Conservation (phyloP, 164 flowering plant species). For the Chimonanthus praecox region DNA sequence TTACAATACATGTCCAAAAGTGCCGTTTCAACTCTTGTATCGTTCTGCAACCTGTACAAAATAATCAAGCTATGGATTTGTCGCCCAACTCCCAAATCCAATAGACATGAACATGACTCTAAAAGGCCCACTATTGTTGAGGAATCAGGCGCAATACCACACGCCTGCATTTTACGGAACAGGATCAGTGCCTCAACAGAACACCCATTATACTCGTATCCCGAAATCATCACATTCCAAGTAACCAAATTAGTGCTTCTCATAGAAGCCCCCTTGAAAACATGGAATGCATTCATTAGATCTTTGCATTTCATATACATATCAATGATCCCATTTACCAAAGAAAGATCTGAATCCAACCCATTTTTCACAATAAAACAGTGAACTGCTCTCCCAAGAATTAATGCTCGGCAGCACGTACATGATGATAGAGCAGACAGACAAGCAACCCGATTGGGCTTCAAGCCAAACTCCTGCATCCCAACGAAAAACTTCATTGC, state of each 20-base stretch:
- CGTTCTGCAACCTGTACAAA: conserved; percentile 16
- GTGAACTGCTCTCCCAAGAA: conserved; percentile 37
- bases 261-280: conserved; percentile 15
- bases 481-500: conserved; percentile 23
- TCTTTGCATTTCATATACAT: conserved; percentile 48
- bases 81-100: conserved; percentile 25
- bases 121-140: conserved; percentile 33
- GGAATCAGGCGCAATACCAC: conserved; percentile 30
- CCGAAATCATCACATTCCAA: conserved; percentile 47
- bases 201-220: conserved; percentile 32
- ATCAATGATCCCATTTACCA: conserved; percentile 30
- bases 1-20: conserved; percentile 45
- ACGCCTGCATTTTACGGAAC: conserved; percentile 26
- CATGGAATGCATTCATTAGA: conserved; percentile 18
- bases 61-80: conserved; percentile 23
- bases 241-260: conserved; percentile 24
- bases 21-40: conserved; percentile 24
- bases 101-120: conserved; percentile 28
- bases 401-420: conserved; percentile 20
- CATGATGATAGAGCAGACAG: conserved; percentile 33
- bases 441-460: conserved; percentile 28
- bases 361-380: conserved; percentile 28
- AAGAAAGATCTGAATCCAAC: conserved; percentile 23
- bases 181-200: conserved; percentile 21
- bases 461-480: conserved; percentile 21